These are phyloP conservation scores for Posidonia australis DNA, from an alignment of 106 monocot genomes.

Conservation along the genomic window DNA sequence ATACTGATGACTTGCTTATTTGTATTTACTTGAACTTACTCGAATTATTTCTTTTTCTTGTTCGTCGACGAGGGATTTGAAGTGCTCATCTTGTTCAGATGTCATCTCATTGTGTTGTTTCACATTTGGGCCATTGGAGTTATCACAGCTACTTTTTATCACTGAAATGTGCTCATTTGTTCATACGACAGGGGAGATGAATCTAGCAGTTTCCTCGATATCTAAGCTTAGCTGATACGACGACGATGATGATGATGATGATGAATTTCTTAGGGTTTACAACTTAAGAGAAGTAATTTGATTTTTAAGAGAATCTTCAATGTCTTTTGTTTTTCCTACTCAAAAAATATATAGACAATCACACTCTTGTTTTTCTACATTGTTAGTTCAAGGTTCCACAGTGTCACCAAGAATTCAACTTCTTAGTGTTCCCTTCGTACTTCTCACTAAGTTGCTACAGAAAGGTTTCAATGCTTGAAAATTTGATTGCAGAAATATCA, in stretches of 20 bases:
- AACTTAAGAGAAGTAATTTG: too few species aligned
- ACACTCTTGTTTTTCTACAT: too few species aligned
- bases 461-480: too few species aligned
- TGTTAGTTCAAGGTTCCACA: too few species aligned
- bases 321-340: too few species aligned
- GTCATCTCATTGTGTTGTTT: background rate
- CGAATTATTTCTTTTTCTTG: background rate
- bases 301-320: too few species aligned
- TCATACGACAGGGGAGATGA: background rate
- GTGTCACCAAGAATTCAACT: too few species aligned
- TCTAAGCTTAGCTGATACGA: background rate
- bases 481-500: too few species aligned
- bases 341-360: too few species aligned
- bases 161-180: background rate
- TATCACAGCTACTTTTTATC: background rate
- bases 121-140: background rate
- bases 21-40: background rate
- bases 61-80: background rate
- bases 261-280: background rate
- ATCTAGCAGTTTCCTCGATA: background rate
- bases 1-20: too few species aligned
- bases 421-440: too few species aligned
- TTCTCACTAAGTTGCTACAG: too few species aligned
- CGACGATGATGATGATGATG: background rate
- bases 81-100: background rate